These are phyloP conservation scores for Akanthomyces dipterigenus DNA, from an alignment of 2,329 filamentous ascomycete genomes.

Conservation along the genomic window DNA sequence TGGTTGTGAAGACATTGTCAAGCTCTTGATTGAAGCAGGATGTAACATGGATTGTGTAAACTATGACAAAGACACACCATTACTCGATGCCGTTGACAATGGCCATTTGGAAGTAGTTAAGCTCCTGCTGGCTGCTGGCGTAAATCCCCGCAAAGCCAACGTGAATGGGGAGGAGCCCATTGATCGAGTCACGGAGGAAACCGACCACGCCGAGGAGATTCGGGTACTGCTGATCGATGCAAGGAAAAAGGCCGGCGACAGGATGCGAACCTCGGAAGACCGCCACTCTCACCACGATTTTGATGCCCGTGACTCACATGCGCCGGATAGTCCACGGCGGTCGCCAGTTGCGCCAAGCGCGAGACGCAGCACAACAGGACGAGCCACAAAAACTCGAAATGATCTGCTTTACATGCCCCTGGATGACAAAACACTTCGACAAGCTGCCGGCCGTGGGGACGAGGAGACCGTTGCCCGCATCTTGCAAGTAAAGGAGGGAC, in stretches of 20 bases:
- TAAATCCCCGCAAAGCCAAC: conserved; percentile 86
- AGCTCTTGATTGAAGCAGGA: conserved; percentile 75
- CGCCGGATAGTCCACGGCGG: conserved; percentile 50
- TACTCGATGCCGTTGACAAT: conserved; percentile 95
- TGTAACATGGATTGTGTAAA: conserved; percentile 76
- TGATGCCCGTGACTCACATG: conserved; percentile 43
- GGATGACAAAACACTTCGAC: conserved; percentile 53
- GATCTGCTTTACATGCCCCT: conserved; percentile 57
- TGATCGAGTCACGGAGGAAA: conserved; percentile 69
- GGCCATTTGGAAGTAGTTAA: conserved; percentile 84
- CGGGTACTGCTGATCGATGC: conserved; percentile 58
- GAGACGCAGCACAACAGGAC: conserved; percentile 47
- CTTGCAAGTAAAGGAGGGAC: conserved; percentile 52
- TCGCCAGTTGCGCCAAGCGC: conserved; percentile 45
- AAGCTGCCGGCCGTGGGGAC: conserved; percentile 55
- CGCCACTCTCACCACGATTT: conserved; percentile 41
- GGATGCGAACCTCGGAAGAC: conserved; percentile 52
- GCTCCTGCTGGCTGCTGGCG: conserved; percentile 75
- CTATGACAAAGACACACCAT: conserved; percentile 82
- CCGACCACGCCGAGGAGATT: conserved; percentile 75
- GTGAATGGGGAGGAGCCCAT: conserved; percentile 88
- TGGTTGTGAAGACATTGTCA: conserved; percentile 79
- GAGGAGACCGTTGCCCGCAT: conserved; percentile 55
- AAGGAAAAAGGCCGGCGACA: conserved; percentile 47
- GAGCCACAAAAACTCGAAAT: conserved; percentile 59